Percentiles rank a stretch among this genome's conserved stretches.
Evolutionary conservation across 2,329 filamentous ascomycete genomes (phyloP).

Genomic region (Aspergillus novofumigatus): DNA sequence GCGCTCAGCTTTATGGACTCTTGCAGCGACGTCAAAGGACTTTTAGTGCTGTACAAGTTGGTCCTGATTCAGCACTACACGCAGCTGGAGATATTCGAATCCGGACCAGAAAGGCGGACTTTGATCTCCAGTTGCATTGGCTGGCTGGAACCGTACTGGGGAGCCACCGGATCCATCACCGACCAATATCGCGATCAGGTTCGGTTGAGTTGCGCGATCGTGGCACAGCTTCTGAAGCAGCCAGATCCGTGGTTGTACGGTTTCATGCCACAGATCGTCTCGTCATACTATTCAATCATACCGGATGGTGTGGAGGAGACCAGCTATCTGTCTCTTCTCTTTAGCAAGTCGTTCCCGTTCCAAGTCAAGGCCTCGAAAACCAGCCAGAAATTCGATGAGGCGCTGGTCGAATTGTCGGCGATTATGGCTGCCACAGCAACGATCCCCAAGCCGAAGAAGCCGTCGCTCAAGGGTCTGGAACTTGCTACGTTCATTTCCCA

Average conservation of each 20-base stretch:
- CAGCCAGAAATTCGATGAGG: slow-evolving; percentile 71
- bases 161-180: slow-evolving; percentile 65
- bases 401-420: slow-evolving; percentile 81
- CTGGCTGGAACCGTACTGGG: slow-evolving; percentile 95
- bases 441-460: slow-evolving; percentile 67
- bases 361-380: slow-evolving; percentile 63
- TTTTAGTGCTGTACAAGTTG: slow-evolving; percentile 86
- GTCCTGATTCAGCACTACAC: slow-evolving; percentile 90
- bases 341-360: slow-evolving; percentile 87
- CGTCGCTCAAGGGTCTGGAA: slow-evolving; percentile 73
- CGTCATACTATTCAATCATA: slow-evolving; percentile 78
- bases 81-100: slow-evolving; percentile 72
- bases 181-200: slow-evolving; percentile 92
- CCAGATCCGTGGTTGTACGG: slow-evolving; percentile 78
- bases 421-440: slow-evolving; percentile 78
- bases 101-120: slow-evolving; percentile 68
- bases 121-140: slow-evolving; percentile 76
- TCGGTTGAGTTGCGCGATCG: slow-evolving; percentile 84
- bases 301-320: slow-evolving; percentile 57
- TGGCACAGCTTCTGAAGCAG: slow-evolving; percentile 77
- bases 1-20: slow-evolving; percentile 93
- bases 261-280: slow-evolving; percentile 85
- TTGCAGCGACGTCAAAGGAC: slow-evolving; percentile 80
- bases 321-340: slow-evolving; percentile 73
- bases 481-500: slow-evolving; percentile 71